Base-by-base conservation (phyloP, 768 basidiomycete species). In the Candolleomyces efflorescens region DNA sequence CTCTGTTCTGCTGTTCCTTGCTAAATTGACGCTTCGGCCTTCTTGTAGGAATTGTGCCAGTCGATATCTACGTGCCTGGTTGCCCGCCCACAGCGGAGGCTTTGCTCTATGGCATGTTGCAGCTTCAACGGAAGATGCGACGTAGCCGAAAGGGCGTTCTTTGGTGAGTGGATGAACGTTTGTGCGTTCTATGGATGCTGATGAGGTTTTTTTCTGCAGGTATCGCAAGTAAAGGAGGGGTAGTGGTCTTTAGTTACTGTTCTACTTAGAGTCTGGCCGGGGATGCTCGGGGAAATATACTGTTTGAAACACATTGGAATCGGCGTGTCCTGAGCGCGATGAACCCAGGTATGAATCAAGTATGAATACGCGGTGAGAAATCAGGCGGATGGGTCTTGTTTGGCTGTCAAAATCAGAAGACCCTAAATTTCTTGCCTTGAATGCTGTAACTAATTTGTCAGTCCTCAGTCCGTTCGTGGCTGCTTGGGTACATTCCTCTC, bases 71-170 rank as follows among this genome's bases (percentile, higher is more conserved):
- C 69, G 96, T 98, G 6, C 96, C 95, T 22, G 96, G 95, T 0
- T 97, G 94, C 72, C 92, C 90, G 20, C 90, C 90, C 9, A 93
- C 90, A 3, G 96, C 97, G n/a, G 97, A 99, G 72, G 97, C 97
- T 13, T 81, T 98, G 41, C 79, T 98, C 60, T 97, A 95, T 66
- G 94, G 94, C 51, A 93, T 97, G 93, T 82, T 98, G 47, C 94
- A 98, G 71, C 82, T 98, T 51, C 94, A 97, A 73, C 86, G 94
- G 56, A 98, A 98, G 80, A 97, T 97, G 91, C 78, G 94, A 65
- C 81, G 86, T 67, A 90, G 83, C 74, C 79, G 94, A 67, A 92
- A 92, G 75, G 84, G 86, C 45, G 89, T 94, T 12, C 75, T 92
- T 52, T 98, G 95, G 95, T 95, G 67, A 68, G 18, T 38, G 41